Conservation (phyloP, 306 rosid species). For the Benincasa hispida region DNA sequence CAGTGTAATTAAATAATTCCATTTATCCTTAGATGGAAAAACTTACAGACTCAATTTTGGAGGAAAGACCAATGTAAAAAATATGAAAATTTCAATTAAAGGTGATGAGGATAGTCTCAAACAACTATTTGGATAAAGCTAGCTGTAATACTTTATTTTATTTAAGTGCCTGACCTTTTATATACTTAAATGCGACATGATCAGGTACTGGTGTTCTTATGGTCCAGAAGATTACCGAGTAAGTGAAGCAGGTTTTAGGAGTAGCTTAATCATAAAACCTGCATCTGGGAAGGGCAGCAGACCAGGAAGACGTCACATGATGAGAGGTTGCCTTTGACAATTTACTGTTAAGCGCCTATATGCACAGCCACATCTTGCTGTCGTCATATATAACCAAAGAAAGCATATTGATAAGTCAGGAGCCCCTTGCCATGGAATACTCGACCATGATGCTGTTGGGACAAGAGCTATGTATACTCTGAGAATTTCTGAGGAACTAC, state of each 20-base stretch:
- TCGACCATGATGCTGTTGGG: constrained; percentile 62
- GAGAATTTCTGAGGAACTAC: constrained; percentile 68
- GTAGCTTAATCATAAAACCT: constrained; percentile 38
- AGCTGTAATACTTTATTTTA: neutral
- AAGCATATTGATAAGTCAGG: constrained; percentile 63
- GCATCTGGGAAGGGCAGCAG: constrained; percentile 76
- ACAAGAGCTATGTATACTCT: constrained; percentile 88
- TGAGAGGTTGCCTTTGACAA: constrained; percentile 80
- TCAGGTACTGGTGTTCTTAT: constrained; percentile 58
- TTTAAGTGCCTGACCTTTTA: neutral
- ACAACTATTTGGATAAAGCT: neutral
- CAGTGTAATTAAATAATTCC: neutral
- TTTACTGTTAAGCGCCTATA: constrained; percentile 68
- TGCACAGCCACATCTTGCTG: constrained; percentile 45
- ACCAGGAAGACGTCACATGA: constrained; percentile 84
- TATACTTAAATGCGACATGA: neutral
- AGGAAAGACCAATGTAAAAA: neutral
- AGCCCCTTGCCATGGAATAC: constrained; percentile 67
- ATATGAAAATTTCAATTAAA: neutral
- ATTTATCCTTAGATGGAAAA: neutral
- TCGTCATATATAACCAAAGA: constrained; percentile 62
- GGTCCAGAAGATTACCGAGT: constrained; percentile 80
- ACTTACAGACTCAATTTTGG: neutral
- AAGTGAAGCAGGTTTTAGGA: constrained; percentile 25
- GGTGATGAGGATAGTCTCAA: neutral